Percentiles rank a stretch among this genome's conserved stretches.
phyloP scores from a whole-genome alignment of 805 yeast genomes.

The Candida vartiovaarae region DNA sequence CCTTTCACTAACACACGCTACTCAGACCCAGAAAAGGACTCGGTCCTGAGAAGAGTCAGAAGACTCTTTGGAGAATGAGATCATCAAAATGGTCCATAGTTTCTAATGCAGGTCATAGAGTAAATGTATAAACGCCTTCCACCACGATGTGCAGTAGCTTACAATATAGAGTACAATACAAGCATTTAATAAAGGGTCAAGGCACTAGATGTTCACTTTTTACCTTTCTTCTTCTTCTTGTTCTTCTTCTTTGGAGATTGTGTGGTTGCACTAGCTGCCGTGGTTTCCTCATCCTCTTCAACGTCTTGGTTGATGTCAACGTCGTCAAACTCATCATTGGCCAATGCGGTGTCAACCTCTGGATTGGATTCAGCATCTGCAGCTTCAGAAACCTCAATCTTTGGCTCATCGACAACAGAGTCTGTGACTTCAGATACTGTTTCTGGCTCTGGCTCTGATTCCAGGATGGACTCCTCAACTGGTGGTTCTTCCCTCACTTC shows the following conservation, averaged over 20 bases:
- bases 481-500: neutral
- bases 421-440: slow-evolving; percentile 2
- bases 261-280: slow-evolving; percentile 1
- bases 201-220: slow-evolving; percentile 17
- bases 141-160: neutral
- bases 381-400: neutral
- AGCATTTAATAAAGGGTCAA: neutral
- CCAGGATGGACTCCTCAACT: neutral
- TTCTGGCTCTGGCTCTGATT: neutral
- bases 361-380: neutral
- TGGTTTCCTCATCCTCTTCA: slow-evolving; percentile 1
- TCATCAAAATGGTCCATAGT: neutral
- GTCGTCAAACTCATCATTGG: slow-evolving; percentile 7
- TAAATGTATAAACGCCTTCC: neutral
- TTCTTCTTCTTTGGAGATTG: slow-evolving; percentile 23
- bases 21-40: slow-evolving; percentile 87
- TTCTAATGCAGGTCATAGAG: slow-evolving; percentile 17
- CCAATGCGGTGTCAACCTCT: slow-evolving; percentile 1
- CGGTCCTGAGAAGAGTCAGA: slow-evolving; percentile 89
- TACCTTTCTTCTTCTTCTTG: slow-evolving; percentile 30
- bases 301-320: slow-evolving; percentile 9
- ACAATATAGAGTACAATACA: neutral
- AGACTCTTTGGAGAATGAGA: slow-evolving; percentile 84
- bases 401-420: neutral
- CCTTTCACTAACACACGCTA: neutral